Evolutionary conservation across 805 yeast species (phyloP), one percentile per base, ranked within the genome.

Genomic region (Cyberlindnera maclurae): DNA sequence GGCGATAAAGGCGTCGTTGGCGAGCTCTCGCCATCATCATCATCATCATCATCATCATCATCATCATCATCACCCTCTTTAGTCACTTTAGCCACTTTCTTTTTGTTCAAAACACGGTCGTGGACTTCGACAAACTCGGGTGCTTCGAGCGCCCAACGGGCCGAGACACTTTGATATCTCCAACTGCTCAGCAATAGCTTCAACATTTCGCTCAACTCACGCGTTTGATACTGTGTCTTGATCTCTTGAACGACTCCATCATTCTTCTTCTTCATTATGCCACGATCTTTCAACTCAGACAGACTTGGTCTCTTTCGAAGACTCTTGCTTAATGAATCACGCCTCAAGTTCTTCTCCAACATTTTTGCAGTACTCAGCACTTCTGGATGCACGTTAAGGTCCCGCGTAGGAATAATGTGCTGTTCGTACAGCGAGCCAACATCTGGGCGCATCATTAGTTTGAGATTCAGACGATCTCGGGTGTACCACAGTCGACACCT

Each of bases 401-500:
- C 37, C 5, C 22, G 18, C 10, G 32, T 24, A 1, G 55, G 57
- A 9, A 53, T 15, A 13, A 51, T 46, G 32, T 53, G 45, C 17
- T 38, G 40, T 7, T 46, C 42, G 29, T 45, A 45, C 12, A 53
- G 36, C 8, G 38, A 36, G 4, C 27, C 22, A 2, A 44, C 18
- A 1, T 42, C 37, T 0, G 56, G 56, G 12, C 56, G 39, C 6
- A 46, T 15, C 18, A 10, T 29, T 9, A 35, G 11, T 18, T 15
- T 18, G 15, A 11, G 22, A 18, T 35, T 20, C 13, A 53, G 36
- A 26, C 34, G 37, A 6, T 49, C 44, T 10, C 47, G 41, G 4
- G 40, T 51, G 28, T 49, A 49, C 27, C 49, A 36, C 38, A 48
- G 47, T 36, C 47, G 49, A 29, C 52, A 47, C 13, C 50, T 34